Base-by-base conservation (phyloP, 2,329 filamentous ascomycete genomes). In the Aspergillus pseudoviridinutans region DNA sequence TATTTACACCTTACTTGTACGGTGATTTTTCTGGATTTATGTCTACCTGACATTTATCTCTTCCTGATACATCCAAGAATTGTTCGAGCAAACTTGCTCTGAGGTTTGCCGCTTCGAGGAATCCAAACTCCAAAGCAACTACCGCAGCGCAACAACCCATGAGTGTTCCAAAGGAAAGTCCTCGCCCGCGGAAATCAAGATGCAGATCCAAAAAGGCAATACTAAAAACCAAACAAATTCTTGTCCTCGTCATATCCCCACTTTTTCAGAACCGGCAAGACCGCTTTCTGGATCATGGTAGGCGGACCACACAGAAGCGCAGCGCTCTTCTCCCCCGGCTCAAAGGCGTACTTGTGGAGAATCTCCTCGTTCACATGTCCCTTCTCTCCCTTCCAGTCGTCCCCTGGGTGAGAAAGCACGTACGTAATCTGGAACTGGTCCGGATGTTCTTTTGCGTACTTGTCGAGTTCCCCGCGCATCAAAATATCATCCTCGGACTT, bases 281-380 rank as follows among this genome's bases (percentile, higher is more conserved):
- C 80, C n/a, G 77, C 78, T 62, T 79, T 81, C 64, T 79, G 75
- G 52, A 83, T 82, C 78, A 83, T 78, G 1, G 71, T 70, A 4
- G 78, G 78, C 41, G 79, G 79, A 0, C 81, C 80, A 63, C 80
- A 84, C 41, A 83, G 63, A 32, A 84, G 77, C 3, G 75, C 76
- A 1, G 77, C 77, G 25, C 67, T 76, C 3, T 69, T 70, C 41
- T 78, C 68, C 0, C 58, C 68, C 0, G 81, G 79, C 65, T 56
- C 51, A 53, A 64, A 65, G 4, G 46, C 57, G 56, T 59, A 50
- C 17, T 54, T 32, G 1, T 50, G 52, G 2, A 65, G 41, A 1
- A 60, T 60, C 7, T 53, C 22, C 50, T 57, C 51, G 35, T 58
- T 54, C 5, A 62, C 58, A 29, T 53, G 54, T 1, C 60, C 63